Evolutionary conservation across 768 basidiomycete species (phyloP).

Genomic region (Russula sp.): DNA sequence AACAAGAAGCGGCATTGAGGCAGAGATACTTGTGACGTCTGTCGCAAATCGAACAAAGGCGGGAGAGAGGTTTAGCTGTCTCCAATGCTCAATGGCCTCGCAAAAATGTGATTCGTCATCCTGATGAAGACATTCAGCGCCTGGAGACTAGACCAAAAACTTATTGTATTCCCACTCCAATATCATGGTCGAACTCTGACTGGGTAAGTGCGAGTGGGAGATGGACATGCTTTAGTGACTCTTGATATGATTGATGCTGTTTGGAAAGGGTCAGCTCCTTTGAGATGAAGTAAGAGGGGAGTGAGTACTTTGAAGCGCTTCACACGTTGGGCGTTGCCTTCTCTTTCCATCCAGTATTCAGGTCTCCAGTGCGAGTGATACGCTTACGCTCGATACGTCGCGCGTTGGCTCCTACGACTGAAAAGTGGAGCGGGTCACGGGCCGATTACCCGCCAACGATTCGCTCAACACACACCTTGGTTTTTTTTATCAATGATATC

Average conservation of each 20-base stretch:
- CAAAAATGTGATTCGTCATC: constrained; percentile 78
- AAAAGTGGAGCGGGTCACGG: too few relatives aligned
- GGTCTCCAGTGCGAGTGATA: not conserved
- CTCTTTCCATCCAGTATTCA: constrained; percentile 19
- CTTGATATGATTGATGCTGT: constrained; percentile 69
- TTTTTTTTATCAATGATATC: too few relatives aligned
- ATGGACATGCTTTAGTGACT: constrained; percentile 62
- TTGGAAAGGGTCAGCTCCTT: not conserved
- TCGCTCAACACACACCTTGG: too few relatives aligned
- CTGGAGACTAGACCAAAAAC: not conserved
- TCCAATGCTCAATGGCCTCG: constrained; percentile 63
- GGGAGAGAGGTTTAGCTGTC: constrained; percentile 72
- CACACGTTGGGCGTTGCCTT: constrained; percentile 25
- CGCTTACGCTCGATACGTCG: too few relatives aligned
- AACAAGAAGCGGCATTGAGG: constrained; percentile 73
- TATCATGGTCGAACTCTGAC: constrained; percentile 48
- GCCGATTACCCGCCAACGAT: too few relatives aligned
- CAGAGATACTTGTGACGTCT: constrained; percentile 50
- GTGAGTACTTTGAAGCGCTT: constrained; percentile 46
- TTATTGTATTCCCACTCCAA: constrained; percentile 35
- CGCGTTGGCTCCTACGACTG: not conserved
- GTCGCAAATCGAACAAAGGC: constrained; percentile 65
- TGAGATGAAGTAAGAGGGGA: not conserved
- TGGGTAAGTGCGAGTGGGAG: constrained; percentile 55
- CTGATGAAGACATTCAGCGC: constrained; percentile 30